Evolutionary conservation across 2,329 filamentous ascomycete genomes (phyloP), one percentile per base, ranked within the genome.

Genomic region (Seiridium unicorne): DNA sequence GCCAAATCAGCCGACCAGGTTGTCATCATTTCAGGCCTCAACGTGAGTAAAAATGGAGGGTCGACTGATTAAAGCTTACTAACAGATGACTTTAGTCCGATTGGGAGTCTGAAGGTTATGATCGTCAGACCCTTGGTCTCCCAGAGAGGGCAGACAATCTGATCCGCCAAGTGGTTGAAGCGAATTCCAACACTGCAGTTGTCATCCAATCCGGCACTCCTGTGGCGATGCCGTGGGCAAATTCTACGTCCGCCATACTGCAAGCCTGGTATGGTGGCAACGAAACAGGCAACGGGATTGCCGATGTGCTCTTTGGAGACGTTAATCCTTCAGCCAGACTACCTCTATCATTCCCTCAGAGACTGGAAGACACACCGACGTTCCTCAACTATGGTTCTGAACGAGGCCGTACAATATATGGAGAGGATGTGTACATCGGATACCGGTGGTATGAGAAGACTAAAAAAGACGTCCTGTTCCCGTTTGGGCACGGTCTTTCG

Each of bases 221-320:
- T 0, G 83, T 91, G 32, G 80, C 83, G 57, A 89, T 92, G 87
- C 88, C 89, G 0, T 91, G 88, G 88, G 78, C 84, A 1, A 71
- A 77, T 11, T 73, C 80, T 40, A 83, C 84, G 1, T 72, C 75
- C 5, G 85, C 87, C 1, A 77, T 93, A 1, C 70, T 93, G 1
- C 89, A 93, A 68, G 90, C 90, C 5, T 94, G 91, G 90, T 94
- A 92, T 68, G 90, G 90, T 62, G 91, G 92, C 11, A 91, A 95
- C 68, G 91, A 95, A 76, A 89, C 89, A 4, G 91, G 91, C 4
- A 92, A 93, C 69, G 88, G 87, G 6, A 89, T 96, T 63, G 90
- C 89, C 0, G 91, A 94, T 64, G 82, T 94, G 1, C 78, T 94
- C 26, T 90, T 91, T 64, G 91, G 90, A 51, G 84, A 88, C 62